Percentiles rank a stretch among this genome's conserved stretches.
These are phyloP conservation scores for Jatropha curcas DNA, from an alignment of 345 rosid species.

Conservation along the genomic window DNA sequence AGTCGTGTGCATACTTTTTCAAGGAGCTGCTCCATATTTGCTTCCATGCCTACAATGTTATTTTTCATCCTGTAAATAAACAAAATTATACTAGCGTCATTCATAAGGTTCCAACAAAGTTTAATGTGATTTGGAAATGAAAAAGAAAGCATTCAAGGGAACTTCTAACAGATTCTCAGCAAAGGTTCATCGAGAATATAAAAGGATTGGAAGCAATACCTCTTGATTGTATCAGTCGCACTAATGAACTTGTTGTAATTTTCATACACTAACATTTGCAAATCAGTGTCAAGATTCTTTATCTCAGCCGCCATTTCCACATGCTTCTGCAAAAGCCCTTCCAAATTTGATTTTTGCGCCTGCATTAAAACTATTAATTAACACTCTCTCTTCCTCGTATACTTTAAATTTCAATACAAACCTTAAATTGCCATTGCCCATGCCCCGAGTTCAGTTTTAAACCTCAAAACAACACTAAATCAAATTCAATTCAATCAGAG, in stretches of 20 bases:
- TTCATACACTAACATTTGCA: conserved; percentile 96
- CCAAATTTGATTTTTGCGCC: conserved; percentile 83
- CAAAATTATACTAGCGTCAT: background rate
- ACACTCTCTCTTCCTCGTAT: background rate
- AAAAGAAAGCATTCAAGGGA: no score
- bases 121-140: background rate
- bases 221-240: conserved; percentile 96
- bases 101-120: background rate
- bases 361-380: conserved; percentile 21
- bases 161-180: background rate
- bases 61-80: conserved; percentile 79
- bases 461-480: background rate
- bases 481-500: background rate
- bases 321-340: conserved; percentile 82
- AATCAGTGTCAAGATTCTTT: conserved; percentile 94
- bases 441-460: background rate
- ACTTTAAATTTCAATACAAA: background rate
- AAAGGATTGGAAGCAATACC: conserved; percentile 44
- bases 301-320: conserved; percentile 98
- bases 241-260: conserved; percentile 97
- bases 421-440: background rate
- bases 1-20: conserved; percentile 54
- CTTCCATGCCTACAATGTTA: conserved; percentile 97
- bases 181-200: conserved; percentile 8
- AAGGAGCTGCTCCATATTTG: conserved; percentile 93